These are phyloP conservation scores for Trametes cingulata DNA, from an alignment of 768 basidiomycete species.

Conservation along the genomic window DNA sequence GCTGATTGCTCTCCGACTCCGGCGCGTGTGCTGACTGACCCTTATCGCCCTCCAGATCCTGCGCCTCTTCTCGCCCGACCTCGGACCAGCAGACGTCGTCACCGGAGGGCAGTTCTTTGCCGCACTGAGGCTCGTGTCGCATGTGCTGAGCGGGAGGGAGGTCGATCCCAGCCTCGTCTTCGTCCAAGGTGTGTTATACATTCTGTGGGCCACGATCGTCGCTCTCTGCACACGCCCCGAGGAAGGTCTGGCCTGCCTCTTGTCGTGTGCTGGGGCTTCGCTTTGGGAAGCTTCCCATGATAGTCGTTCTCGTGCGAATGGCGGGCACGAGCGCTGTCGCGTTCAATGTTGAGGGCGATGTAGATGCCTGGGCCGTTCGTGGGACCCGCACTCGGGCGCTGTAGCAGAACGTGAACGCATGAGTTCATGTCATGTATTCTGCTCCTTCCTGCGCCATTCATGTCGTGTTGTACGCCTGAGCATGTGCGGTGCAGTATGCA, in stretches of 20 bases:
- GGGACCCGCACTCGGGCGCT: neutral
- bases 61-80: constrained; percentile 58
- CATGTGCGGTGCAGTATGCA: no score
- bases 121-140: constrained; percentile 63
- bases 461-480: no score
- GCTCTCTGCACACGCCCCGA: neutral
- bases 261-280: neutral
- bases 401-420: neutral
- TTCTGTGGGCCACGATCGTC: neutral
- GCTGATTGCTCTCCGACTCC: neutral
- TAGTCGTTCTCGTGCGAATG: neutral
- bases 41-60: constrained; percentile 51
- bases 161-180: constrained; percentile 71
- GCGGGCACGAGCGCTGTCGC: neutral
- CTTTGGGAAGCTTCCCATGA: neutral
- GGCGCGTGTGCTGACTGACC: neutral
- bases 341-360: neutral
- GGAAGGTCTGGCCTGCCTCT: neutral
- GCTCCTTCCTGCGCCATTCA: neutral
- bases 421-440: neutral
- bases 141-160: constrained; percentile 58
- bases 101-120: constrained; percentile 78
- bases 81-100: constrained; percentile 54
- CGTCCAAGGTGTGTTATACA: constrained; percentile 59
- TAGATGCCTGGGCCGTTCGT: neutral